Percentiles rank a stretch among this genome's conserved stretches.
Conservation (phyloP, 2,329 filamentous ascomycete genomes). For the Nothopassalora personata region DNA sequence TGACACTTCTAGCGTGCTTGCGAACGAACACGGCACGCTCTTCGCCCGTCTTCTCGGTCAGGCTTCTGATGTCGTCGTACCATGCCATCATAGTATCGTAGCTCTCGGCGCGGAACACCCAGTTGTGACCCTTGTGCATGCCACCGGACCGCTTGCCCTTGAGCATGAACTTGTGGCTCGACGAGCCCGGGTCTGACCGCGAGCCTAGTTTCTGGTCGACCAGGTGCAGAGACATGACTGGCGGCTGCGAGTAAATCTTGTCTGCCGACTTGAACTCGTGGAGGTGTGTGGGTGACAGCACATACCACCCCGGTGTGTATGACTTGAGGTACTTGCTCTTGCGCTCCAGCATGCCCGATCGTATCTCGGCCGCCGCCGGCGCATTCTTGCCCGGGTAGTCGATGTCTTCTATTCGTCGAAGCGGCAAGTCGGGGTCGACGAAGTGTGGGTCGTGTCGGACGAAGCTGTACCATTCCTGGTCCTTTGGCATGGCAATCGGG, state of each 20-base stretch:
- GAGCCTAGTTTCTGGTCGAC: conserved; percentile 93
- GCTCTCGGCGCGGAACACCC: conserved; percentile 63
- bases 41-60: conserved; percentile 84
- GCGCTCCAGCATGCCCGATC: conserved; percentile 85
- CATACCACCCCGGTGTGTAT: conserved; percentile 95
- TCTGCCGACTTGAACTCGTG: conserved; percentile 99
- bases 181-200: conserved; percentile 73
- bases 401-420: conserved; percentile 75
- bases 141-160: conserved; percentile 91
- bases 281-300: conserved; percentile 89
- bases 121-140: conserved; percentile 75
- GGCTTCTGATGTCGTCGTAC: conserved; percentile 84
- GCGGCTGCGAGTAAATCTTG: conserved; percentile 72
- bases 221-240: conserved; percentile 93
- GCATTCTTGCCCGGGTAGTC: conserved; percentile 88
- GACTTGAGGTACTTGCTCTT: conserved; percentile 99
- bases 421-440: conserved; percentile 74
- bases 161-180: conserved; percentile 95
- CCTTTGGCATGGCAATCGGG: conserved; percentile 87
- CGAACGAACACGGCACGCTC: conserved; percentile 84
- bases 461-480: conserved; percentile 83
- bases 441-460: conserved; percentile 77
- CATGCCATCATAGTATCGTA: conserved; percentile 96
- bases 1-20: conserved; percentile 71
- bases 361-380: conserved; percentile 74